Base-by-base conservation (phyloP, 306 rosid genomes). In the Boehmeria nivea region DNA sequence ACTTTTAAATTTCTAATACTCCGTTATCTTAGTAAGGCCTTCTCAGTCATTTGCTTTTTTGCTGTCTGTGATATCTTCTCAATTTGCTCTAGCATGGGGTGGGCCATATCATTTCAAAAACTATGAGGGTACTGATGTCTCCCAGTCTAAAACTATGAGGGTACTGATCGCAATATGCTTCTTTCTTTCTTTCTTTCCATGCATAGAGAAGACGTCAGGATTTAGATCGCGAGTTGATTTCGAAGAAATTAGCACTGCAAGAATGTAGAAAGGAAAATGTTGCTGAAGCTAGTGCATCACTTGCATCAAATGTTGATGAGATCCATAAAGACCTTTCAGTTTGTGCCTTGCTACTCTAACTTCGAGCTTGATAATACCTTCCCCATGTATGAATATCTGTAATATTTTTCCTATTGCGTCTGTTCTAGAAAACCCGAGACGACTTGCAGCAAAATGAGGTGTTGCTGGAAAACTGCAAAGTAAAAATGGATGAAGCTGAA, bases 251-350 rank as follows among this genome's bases (percentile, higher is more conserved):
- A 36, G 78, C 69, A 8, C 57, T 86, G 70, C 79, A 68, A 54
- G 86, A 78, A 48, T 72, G 60, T 50, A 63, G 36, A 72, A 61
- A 60, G 36, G 63, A 72, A 25, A 60, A 43, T 62, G 80, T 56
- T 54, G 84, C 76, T 15, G 88, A 75, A 63, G 76, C 78, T 59
- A 76, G 23, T 44, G 70, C 78, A 39, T 70, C 83, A 36, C 55
- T 75, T 63, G 70, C 72, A 36, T 79, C 94, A 59, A 77, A 79
- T 48, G 86, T 71, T 64, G 88, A 80, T 51, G 98, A 87, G 71
- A 76, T 84, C 53, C 64, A 58, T 64, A 79, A 65, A 70, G 95
- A 84, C 47, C 80, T 86, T 68, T 74, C 85, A 60, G 98, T 90
- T 50, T 65, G 94, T 74, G 74, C 56, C 53, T 58, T 49, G 19